Percentiles rank a stretch among this genome's conserved stretches.
phyloP scores from a whole-genome alignment of 1,284 basidiomycete species.

The Retiboletus fuscus region DNA sequence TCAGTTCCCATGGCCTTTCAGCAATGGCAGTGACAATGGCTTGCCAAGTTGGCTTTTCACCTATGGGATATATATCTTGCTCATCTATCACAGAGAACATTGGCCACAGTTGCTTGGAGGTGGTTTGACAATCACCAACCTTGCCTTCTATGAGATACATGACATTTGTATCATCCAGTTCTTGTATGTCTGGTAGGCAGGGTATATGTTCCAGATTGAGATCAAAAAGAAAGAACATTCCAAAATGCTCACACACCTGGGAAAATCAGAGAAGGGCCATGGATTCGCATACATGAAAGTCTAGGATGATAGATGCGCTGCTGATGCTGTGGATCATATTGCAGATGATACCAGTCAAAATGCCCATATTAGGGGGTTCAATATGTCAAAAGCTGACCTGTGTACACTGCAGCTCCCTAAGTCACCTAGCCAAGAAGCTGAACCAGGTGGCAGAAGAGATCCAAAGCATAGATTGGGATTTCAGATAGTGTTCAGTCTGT shows the following conservation, averaged over 20 bases:
- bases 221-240: constrained; percentile 12
- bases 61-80: neutral
- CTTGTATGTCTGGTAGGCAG: neutral
- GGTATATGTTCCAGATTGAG: constrained; percentile 5
- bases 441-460: constrained; percentile 7
- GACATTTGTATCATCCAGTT: neutral
- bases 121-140: neutral
- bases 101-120: constrained; percentile 4
- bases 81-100: neutral
- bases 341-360: constrained; percentile 10
- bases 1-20: neutral
- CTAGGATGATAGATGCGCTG: constrained; percentile 10
- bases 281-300: constrained; percentile 14
- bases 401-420: neutral
- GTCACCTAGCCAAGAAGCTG: neutral
- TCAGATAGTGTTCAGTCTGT: neutral
- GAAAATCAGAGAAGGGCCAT: constrained; percentile 14
- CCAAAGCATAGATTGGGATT: constrained; percentile 1
- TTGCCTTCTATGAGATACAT: neutral
- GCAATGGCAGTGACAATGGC: neutral
- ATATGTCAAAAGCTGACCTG: neutral
- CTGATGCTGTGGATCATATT: neutral
- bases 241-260: neutral
- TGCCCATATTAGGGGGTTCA: constrained; percentile 5
- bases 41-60: neutral